Evolutionary conservation across 306 rosid species (phyloP).

Genomic region (Luffa acutangula): DNA sequence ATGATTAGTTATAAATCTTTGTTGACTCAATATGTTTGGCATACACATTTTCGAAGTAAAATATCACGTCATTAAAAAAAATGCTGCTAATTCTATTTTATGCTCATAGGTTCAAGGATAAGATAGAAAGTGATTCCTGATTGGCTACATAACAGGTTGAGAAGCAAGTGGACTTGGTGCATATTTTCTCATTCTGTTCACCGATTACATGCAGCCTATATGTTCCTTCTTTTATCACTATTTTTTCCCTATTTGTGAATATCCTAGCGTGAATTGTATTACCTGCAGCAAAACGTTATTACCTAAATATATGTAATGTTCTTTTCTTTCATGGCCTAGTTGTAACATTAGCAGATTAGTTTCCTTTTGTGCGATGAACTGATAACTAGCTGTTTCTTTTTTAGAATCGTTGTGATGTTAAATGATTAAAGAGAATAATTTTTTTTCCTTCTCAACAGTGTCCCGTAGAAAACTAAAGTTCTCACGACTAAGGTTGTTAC

Average conservation of each 20-base stretch:
- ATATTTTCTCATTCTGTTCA: not conserved
- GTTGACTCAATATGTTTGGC: not conserved
- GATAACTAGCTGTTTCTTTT: not conserved
- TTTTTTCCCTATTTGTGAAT: not conserved
- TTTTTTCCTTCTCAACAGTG: not conserved
- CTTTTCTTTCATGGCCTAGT: not conserved
- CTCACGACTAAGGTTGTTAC: conserved; percentile 2
- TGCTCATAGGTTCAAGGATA: not conserved
- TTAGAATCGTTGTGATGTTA: not conserved
- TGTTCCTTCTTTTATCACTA: not conserved
- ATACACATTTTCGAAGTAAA: not conserved
- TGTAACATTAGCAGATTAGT: not conserved
- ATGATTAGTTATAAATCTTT: not conserved
- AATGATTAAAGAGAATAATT: not conserved
- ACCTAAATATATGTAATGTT: not conserved
- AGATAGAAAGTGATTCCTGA: not conserved
- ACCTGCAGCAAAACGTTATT: not conserved
- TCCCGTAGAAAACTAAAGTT: not conserved
- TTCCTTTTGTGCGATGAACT: not conserved
- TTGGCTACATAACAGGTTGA: not conserved
- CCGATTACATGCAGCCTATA: not conserved
- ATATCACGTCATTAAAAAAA: not conserved
- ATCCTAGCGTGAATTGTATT: not conserved
- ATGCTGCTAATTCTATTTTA: not conserved
- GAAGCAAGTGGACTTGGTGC: not conserved